Base-by-base conservation (phyloP, 495 filamentous ascomycete genomes). In the Tuber borchii region DNA sequence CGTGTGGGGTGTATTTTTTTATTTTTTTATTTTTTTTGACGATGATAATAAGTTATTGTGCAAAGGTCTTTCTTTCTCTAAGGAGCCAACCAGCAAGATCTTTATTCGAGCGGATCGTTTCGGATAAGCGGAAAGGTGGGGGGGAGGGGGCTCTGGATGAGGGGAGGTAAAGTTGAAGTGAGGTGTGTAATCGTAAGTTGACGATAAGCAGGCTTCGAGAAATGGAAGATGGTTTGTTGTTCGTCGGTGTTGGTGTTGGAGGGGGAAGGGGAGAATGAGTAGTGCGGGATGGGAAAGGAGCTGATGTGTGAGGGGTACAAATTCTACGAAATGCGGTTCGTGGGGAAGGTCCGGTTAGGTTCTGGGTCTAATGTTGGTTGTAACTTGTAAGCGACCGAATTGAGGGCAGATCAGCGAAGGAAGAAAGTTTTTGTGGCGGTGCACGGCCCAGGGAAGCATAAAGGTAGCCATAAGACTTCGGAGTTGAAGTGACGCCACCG, bases 51-150 rank as follows among this genome's bases (percentile, higher is more conserved):
- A 61, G 56, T 61, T 61, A 61, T 22, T 61, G 56, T 61, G 56
- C 56, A 61, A 31, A 61, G n/a, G 56, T 61, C 56, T 61, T 61
- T 61, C 56, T 61, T 61, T 61, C 56, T 26, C 56, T 26, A 79
- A 76, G 74, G 45, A 79, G 73, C 78, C 77, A 76, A 78, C 77
- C 76, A 79, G 16, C 76, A 79, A 76, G 46, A 37, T 73, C 71
- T 79, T 73, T 79, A 79, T 79, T 72, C 68, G 45, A 45, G 44
- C 48, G 43, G 45, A 70, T 51, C 61, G 65, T 75, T 79, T 79
- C n/a, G 65, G 68, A 65, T 73, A 79, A 72, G 70, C 39, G 46
- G 48, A 39, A 39, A 51, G 22, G 61, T 73, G 46, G 56, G 70
- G 46, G 39, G 75, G 65, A 75, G 45, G 48, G 45, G 45, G 46